Conservation (phyloP, 2,329 filamentous ascomycete species). For the Cordyceps sp. region DNA sequence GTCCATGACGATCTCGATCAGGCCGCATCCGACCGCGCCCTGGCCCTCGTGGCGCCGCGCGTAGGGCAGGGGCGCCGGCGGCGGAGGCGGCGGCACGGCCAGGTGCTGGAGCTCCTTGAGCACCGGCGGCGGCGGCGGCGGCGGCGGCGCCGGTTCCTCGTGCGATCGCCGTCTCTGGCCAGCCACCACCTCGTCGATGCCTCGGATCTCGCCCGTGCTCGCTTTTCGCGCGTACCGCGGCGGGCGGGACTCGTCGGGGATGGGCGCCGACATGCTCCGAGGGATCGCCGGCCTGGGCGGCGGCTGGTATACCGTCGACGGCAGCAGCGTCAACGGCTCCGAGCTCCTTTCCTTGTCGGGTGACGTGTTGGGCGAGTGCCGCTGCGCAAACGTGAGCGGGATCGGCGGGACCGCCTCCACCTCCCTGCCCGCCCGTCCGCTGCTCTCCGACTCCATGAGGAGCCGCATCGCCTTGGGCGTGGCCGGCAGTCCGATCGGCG, state of each 20-base stretch:
- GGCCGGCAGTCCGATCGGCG: conserved; percentile 64
- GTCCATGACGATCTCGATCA: conserved; percentile 52
- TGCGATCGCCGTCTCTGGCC: conserved; percentile 27
- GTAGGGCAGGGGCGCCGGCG: conserved; percentile 39
- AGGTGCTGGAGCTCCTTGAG: conserved; percentile 48
- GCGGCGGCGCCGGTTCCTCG: conserved; percentile 32
- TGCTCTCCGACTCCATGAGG: conserved; percentile 44
- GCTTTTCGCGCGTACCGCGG: conserved; percentile 17
- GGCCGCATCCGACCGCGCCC: conserved; percentile 31
- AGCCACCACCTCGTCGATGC: conserved; percentile 29
- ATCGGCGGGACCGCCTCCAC: conserved; percentile 41
- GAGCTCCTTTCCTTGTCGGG: conserved; percentile 14
- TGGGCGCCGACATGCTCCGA: conserved; percentile 45
- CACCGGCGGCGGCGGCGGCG: conserved; percentile 31
- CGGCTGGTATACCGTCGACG: conserved; percentile 43
- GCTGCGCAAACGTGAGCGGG: conserved; percentile 27
- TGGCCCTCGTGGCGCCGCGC: conserved; percentile 22
- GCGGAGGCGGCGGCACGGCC: conserved; percentile 42
- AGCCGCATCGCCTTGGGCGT: conserved; percentile 86
- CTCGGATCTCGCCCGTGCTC: conserved; percentile 20
- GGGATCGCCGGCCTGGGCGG: conserved; percentile 31
- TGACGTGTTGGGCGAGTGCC: conserved; percentile 21
- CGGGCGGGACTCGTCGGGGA: conserved; percentile 20
- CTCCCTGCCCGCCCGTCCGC: conserved; percentile 17
- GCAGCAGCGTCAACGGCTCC: conserved; percentile 29